Conservation (phyloP, 306 rosid species). For the Hippophae gyantsensis region DNA sequence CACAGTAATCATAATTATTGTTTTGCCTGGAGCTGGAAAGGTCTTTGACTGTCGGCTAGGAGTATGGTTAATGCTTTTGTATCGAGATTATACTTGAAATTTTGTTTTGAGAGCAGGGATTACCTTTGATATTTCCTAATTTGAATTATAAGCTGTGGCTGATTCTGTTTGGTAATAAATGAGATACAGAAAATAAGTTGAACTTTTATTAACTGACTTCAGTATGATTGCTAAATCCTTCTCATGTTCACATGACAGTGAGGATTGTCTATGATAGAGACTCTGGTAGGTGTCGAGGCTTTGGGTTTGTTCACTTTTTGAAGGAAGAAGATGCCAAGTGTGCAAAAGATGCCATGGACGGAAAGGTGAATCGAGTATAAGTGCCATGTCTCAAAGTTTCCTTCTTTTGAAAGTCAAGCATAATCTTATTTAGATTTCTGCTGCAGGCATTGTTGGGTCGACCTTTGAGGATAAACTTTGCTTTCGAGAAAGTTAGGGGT, state of each 20-base stretch:
- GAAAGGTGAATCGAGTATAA: conserved; percentile 42
- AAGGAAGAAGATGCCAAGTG: conserved; percentile 50
- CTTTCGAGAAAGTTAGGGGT: conserved; percentile 69
- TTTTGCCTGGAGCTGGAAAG: too few relatives aligned
- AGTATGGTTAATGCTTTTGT: too few relatives aligned
- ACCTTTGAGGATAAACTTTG: conserved; percentile 68
- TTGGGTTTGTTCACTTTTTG: conserved; percentile 69
- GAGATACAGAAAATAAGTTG: too few relatives aligned
- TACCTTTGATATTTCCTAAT: not conserved
- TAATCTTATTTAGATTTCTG: conserved; percentile 15
- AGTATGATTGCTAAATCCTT: conserved; percentile 7
- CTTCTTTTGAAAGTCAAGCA: conserved; percentile 7
- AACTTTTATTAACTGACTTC: conserved; percentile 1
- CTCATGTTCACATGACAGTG: conserved; percentile 27
- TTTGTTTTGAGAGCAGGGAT: too few relatives aligned
- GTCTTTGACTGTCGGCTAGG: too few relatives aligned
- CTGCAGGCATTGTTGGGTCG: conserved; percentile 76
- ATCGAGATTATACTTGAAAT: too few relatives aligned
- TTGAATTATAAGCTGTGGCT: not conserved
- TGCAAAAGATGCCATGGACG: conserved; percentile 92
- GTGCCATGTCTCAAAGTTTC: not conserved
- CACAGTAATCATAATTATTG: too few relatives aligned
- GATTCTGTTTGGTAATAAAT: not conserved
- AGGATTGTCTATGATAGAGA: conserved; percentile 72
- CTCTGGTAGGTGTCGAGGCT: conserved; percentile 83